phyloP scores from a whole-genome alignment of 2,329 filamentous ascomycete species.

The Thielaviopsis ethacetica region DNA sequence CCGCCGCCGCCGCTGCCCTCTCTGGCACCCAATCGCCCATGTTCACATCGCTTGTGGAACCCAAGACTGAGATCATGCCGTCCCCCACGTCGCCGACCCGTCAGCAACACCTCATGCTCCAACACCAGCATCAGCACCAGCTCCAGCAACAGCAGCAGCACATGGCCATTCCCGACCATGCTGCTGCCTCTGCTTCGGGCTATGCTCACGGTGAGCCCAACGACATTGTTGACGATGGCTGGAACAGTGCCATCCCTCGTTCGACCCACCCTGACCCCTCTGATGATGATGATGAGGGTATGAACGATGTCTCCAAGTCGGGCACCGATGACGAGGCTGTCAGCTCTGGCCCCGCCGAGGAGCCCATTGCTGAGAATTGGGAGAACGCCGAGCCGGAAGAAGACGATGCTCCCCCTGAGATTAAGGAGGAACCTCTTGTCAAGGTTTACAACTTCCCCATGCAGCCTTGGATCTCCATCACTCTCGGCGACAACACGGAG shows the following conservation, averaged over 20 bases:
- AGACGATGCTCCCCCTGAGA: slow-evolving; percentile 36
- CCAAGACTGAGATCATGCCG: slow-evolving; percentile 7
- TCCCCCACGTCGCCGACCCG: slow-evolving; percentile 3
- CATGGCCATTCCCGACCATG: background rate
- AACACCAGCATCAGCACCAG: background rate
- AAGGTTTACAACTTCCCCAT: slow-evolving; percentile 92
- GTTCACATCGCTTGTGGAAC: slow-evolving; percentile 10
- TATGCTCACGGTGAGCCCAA: background rate
- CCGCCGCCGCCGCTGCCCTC: slow-evolving; percentile 3
- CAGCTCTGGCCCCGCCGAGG: background rate
- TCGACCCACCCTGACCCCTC: background rate
- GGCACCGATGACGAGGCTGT: slow-evolving; percentile 2
- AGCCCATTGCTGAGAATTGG: slow-evolving; percentile 63
- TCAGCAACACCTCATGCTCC: background rate
- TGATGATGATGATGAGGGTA: slow-evolving; percentile 14
- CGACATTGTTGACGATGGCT: background rate
- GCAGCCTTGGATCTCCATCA: slow-evolving; percentile 88
- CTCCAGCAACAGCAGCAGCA: background rate
- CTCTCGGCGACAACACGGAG: slow-evolving; percentile 44
- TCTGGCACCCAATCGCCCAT: slow-evolving; percentile 1
- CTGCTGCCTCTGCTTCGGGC: background rate
- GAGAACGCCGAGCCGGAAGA: slow-evolving; percentile 69
- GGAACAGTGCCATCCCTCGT: background rate
- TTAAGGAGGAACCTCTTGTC: slow-evolving; percentile 27
- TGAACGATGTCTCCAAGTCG: slow-evolving; percentile 5